Conservation (phyloP, 2,329 filamentous ascomycete genomes). For the Xylariaceae sp. region DNA sequence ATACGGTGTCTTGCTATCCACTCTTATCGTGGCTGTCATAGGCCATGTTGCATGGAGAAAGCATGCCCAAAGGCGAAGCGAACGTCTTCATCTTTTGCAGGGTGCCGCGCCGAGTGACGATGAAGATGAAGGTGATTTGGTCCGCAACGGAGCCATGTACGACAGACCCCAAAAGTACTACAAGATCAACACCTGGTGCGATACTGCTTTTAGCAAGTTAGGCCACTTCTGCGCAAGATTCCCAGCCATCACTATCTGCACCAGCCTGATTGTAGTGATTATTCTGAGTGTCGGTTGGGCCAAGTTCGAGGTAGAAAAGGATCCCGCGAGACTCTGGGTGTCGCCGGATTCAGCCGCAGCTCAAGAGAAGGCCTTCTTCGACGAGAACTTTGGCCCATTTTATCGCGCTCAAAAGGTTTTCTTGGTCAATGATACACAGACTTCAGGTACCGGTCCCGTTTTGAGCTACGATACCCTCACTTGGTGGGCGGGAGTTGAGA, state of each 20-base stretch:
- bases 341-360: constrained; percentile 87
- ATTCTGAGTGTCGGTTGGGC: constrained; percentile 85
- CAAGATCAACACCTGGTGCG: constrained; percentile 76
- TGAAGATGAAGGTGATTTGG: constrained; percentile 85
- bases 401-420: constrained; percentile 93
- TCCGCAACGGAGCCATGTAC: constrained; percentile 70
- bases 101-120: constrained; percentile 83
- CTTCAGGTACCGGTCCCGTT: constrained; percentile 65
- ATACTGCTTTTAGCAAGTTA: constrained; percentile 73
- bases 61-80: constrained; percentile 69
- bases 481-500: constrained; percentile 94
- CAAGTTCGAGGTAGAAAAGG: constrained; percentile 81
- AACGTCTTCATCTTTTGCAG: constrained; percentile 81
- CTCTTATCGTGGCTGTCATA: constrained; percentile 61
- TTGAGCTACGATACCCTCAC: constrained; percentile 81
- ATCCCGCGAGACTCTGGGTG: constrained; percentile 95
- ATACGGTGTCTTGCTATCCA: constrained; percentile 71
- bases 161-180: constrained; percentile 79
- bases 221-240: constrained; percentile 79
- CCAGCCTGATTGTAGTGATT: constrained; percentile 69
- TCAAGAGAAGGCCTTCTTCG: constrained; percentile 90
- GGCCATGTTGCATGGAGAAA: constrained; percentile 74
- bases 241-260: constrained; percentile 75
- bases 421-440: constrained; percentile 77
- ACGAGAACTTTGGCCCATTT: constrained; percentile 89